phyloP scores from a whole-genome alignment of 805 yeast species.

The Jamesozyma piceae region DNA sequence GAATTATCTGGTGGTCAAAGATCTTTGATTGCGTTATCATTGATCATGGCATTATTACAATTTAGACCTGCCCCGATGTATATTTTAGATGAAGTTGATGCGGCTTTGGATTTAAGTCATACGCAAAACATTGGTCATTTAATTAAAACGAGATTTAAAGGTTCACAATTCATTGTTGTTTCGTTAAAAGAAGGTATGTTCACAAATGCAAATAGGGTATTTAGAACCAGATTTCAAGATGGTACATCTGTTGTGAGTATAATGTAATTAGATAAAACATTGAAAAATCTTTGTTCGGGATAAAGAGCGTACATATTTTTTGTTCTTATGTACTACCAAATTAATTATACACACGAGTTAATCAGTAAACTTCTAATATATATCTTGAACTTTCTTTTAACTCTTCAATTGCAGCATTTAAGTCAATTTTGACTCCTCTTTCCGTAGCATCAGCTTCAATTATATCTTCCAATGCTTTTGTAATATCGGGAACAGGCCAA shows the following conservation, averaged over 20 bases:
- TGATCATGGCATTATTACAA: slow-evolving; percentile 84
- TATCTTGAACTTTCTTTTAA: slow-evolving; percentile 89
- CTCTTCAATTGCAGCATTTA: slow-evolving; percentile 76
- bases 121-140: slow-evolving; percentile 96
- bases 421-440: slow-evolving; percentile 59
- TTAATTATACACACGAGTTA: background rate
- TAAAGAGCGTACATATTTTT: too few relatives aligned
- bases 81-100: slow-evolving; percentile 94
- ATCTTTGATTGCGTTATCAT: slow-evolving; percentile 83
- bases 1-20: slow-evolving; percentile 97
- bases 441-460: slow-evolving; percentile 59
- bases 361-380: slow-evolving; percentile 81
- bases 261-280: slow-evolving; percentile 32
- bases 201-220: slow-evolving; percentile 90
- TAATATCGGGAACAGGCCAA: slow-evolving; percentile 97
- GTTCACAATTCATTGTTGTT: slow-evolving; percentile 93
- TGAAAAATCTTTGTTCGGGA: background rate
- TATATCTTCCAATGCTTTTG: slow-evolving; percentile 80
- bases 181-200: slow-evolving; percentile 97
- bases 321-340: background rate
- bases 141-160: slow-evolving; percentile 89
- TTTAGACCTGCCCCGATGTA: slow-evolving; percentile 99
- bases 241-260: slow-evolving; percentile 89
- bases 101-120: slow-evolving; percentile 93
- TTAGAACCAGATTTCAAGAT: slow-evolving; percentile 88